These are phyloP conservation scores for Gloeostereum incarnatum DNA, from an alignment of 768 basidiomycete species.

Conservation along the genomic window DNA sequence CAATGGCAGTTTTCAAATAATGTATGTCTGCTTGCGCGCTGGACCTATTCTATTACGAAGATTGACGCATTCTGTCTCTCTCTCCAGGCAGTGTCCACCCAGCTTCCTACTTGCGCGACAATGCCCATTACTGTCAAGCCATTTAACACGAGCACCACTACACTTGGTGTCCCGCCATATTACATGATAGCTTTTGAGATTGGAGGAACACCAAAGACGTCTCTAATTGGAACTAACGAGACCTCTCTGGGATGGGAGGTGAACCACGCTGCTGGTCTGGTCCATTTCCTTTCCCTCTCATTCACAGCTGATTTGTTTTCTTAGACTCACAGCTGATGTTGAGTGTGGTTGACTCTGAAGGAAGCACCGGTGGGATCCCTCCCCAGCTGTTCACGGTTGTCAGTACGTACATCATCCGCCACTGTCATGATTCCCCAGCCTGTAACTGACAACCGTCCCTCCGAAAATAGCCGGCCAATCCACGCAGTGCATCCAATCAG, in stretches of 20 bases:
- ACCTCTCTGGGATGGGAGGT: constrained; percentile 22
- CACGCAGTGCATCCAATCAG: constrained; percentile 19
- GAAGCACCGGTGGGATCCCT: constrained; percentile 24
- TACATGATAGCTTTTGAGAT: constrained; percentile 24
- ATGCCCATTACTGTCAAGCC: constrained; percentile 14
- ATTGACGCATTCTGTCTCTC: constrained; percentile 4
- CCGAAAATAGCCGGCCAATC: constrained; percentile 17
- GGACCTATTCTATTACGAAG: neutral
- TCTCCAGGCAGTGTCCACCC: constrained; percentile 10
- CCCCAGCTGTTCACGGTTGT: constrained; percentile 18
- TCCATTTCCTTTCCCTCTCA: neutral
- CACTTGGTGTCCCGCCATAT: constrained; percentile 20
- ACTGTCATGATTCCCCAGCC: neutral
- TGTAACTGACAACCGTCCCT: constrained; percentile 1
- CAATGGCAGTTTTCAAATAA: constrained; percentile 21
- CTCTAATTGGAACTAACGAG: constrained; percentile 18
- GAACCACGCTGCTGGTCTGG: constrained; percentile 23
- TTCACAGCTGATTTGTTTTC: neutral
- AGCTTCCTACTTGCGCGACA: constrained; percentile 14
- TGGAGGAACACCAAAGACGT: constrained; percentile 16
- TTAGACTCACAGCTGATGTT: constrained; percentile 27
- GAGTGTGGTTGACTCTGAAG: constrained; percentile 24
- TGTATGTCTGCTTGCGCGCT: constrained; percentile 14
- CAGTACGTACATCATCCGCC: constrained; percentile 14
- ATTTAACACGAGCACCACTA: constrained; percentile 11